Evolutionary conservation across 116 monocot genomes (phyloP).

Genomic region (Posidonia oceanica): DNA sequence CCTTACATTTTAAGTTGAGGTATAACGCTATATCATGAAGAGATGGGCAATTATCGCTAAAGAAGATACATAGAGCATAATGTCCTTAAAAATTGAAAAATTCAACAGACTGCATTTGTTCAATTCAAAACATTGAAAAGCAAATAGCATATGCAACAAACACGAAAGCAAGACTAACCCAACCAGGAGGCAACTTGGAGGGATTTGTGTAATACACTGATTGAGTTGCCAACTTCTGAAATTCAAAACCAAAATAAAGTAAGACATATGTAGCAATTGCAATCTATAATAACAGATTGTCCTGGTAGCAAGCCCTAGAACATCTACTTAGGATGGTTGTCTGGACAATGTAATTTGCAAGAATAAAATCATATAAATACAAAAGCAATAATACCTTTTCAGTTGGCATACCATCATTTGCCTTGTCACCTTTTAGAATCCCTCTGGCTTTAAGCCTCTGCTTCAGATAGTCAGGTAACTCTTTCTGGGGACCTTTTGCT

Average conservation of each 20-base stretch:
- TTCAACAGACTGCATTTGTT: no score
- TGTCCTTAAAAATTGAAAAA: no score
- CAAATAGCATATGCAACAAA: not conserved
- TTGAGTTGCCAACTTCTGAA: constrained; percentile 35
- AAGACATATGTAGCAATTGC: no score
- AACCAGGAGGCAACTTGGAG: constrained; percentile 55
- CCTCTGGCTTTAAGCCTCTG: constrained; percentile 80
- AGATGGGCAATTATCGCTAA: no score
- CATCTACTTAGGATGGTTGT: not conserved
- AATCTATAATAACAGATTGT: no score
- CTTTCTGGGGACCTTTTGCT: constrained; percentile 26
- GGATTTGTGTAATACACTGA: constrained; percentile 2
- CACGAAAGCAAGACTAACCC: constrained; percentile 50
- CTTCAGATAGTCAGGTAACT: constrained; percentile 80
- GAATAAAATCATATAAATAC: not conserved
- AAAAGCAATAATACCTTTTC: constrained; percentile 10
- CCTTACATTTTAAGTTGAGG: no score
- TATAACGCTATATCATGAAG: no score
- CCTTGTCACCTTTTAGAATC: constrained; percentile 56
- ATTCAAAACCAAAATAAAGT: constrained; percentile 7
- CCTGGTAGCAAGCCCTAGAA: not conserved
- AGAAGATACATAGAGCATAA: no score
- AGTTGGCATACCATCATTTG: constrained; percentile 7
- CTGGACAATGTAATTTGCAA: not conserved
- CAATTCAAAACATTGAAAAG: not conserved